Conservation (phyloP, 345 rosid genomes). For the Aethionema arabicum region DNA sequence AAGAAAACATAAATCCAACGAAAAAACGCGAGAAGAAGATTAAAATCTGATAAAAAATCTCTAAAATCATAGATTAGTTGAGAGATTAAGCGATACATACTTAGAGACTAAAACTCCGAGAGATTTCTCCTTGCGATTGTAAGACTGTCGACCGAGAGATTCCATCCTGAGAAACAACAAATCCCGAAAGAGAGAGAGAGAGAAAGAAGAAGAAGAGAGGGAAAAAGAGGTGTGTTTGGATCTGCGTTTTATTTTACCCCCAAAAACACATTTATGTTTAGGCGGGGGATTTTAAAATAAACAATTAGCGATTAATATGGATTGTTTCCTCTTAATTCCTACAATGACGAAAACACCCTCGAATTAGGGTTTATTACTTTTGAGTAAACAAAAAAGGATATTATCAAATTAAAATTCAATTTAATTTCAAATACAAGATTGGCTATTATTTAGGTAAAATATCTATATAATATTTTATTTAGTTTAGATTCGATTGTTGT, state of each 20-base stretch:
- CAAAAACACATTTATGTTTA: neutral
- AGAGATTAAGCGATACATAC: slow-evolving; percentile 31
- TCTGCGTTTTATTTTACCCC: slow-evolving; percentile 21
- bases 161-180: slow-evolving; percentile 39
- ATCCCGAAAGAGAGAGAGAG: neutral
- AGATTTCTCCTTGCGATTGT: slow-evolving; percentile 80
- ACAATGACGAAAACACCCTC: too few relatives aligned
- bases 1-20: neutral
- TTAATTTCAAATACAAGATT: too few relatives aligned
- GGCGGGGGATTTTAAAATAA: slow-evolving; percentile 35
- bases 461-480: too few relatives aligned
- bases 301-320: neutral
- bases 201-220: neutral
- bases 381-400: too few relatives aligned
- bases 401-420: too few relatives aligned
- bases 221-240: slow-evolving; percentile 21
- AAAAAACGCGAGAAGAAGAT: neutral
- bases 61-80: neutral
- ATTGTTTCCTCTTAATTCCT: neutral
- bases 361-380: too few relatives aligned
- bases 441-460: too few relatives aligned
- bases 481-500: too few relatives aligned
- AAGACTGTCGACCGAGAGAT: slow-evolving; percentile 39
- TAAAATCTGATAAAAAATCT: slow-evolving; percentile 12
- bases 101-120: slow-evolving; percentile 71